Evolutionary conservation across 371 early-diverging fungal genomes (phyloP), one percentile per base, ranked within the genome.

Genomic region (Lichtheimia corymbifera): DNA sequence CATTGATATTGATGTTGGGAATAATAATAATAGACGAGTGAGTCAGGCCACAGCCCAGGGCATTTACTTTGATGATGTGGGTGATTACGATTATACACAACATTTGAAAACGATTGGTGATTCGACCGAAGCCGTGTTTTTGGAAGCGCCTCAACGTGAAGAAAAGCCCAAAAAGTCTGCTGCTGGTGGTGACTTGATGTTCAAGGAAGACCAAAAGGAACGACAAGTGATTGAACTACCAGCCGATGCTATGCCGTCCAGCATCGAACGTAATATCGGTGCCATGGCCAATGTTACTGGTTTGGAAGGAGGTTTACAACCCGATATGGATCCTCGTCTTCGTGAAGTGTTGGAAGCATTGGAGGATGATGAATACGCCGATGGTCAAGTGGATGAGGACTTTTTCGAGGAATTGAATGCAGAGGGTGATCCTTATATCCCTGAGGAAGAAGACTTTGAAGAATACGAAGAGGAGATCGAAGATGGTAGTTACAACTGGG

Each of bases 321-420:
- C 91, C 3, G 86, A 86, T 52, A 90, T 92, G 90, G 88, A 91
- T 64, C 84, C 83, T 50, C 77, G 88, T 53, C 70, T 96, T 58
- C 88, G 95, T 60, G 94, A 96, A 77, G 89, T 88, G 0, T 65
- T 97, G 52, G 93, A 94, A 64, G 97, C 96, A 3, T 75, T 97
- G 62, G 94, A 94, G 20, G 96, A 96, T 67, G 96, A 95, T 11
- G 93, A 85, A 18, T 92, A 85, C 61, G 83, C 90, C 18, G 91
- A 92, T 25, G 85, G 88, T 14, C 91, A 84, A 4, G 56, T 89
- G 13, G 91, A 87, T 41, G 93, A 93, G 54, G 79, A 77, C 20
- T 95, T 93, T 65, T 88, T 95, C 67, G 91, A 83, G 5, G 62
- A 74, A 22, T 66, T 93, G 50, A 60, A 87, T 73, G 70, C 79